Evolutionary conservation across 2,329 filamentous ascomycete species (phyloP), one percentile per base, ranked within the genome.

Genomic region (Neonectria sp.): DNA sequence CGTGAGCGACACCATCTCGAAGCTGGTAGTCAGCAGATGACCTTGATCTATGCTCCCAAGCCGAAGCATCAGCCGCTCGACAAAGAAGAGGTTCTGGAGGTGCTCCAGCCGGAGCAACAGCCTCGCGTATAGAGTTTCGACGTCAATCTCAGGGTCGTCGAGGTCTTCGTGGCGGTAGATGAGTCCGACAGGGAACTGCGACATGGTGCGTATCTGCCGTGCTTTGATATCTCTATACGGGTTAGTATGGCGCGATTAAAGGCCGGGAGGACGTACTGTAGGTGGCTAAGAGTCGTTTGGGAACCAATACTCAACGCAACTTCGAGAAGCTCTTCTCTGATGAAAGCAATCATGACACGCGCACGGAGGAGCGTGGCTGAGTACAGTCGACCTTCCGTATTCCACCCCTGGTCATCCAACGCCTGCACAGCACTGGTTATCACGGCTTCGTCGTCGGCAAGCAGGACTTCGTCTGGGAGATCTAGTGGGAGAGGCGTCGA

Each of bases 261-360:
- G 3, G n/a, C 1, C 1, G 2, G 3, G n/a, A 17, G 24, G 13
- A 55, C 75, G 12, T 59, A 78, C 77, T 69, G 55, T 2, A 78
- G 46, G 7, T 63, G 59, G 24, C 74, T 70, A 2, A 72, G 55
- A 2, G 68, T 72, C 0, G 65, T 53, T 1, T 69, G 65, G 5
- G 67, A 65, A 0, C 46, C 65, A 1, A 59, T 73, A 3, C 84
- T 85, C 0, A 90, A 77, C 0, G 88, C 87, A 25, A 90, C 81
- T 68, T 90, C 86, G 5, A 91, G 80, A 5, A 91, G 84, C 55
- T 91, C 88, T 67, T 91, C 89, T 3, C 86, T 82, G 8, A 91
- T 81, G 1, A 81, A 73, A 3, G 85, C 83, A 40, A 90, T 81
- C 12, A 83, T 80, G 2, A 82, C 80, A 51, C 84, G 83, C 0